Conservation (phyloP, 2,329 filamentous ascomycete genomes). For the Colletotrichum aenigma region DNA sequence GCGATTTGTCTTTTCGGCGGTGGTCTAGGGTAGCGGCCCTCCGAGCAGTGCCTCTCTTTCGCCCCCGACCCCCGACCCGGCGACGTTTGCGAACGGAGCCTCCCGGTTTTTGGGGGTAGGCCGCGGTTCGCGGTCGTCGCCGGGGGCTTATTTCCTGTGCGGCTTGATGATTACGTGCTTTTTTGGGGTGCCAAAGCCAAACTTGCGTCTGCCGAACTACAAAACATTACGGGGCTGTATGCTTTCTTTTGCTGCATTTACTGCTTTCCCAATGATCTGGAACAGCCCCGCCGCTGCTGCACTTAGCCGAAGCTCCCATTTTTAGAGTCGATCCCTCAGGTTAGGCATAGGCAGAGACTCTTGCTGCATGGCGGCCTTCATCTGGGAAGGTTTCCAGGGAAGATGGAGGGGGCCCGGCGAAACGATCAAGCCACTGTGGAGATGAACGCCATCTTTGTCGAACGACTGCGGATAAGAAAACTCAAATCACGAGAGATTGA, state of each 20-base stretch:
- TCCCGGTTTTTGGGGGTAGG: not conserved
- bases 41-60: not conserved
- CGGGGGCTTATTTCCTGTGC: not conserved
- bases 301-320: not conserved
- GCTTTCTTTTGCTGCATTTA: not conserved
- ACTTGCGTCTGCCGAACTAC: not conserved
- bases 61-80: not conserved
- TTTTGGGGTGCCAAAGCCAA: not conserved
- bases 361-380: not conserved
- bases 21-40: not conserved
- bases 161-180: not conserved
- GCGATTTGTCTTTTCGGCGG: not conserved
- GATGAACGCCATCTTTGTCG: not conserved
- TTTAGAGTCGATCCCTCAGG: not conserved
- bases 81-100: not conserved
- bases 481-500: not conserved
- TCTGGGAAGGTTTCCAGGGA: not conserved
- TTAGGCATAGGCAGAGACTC: not conserved
- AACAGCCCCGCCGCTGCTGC: not conserved
- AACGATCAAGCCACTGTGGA: not conserved
- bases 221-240: not conserved
- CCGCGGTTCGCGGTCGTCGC: not conserved
- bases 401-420: not conserved
- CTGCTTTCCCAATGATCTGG: not conserved
- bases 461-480: not conserved